A percentile compares a stretch with the other conserved stretches of the same genome.
Conservation (phyloP, 768 basidiomycete genomes). For the Panus rudis region DNA sequence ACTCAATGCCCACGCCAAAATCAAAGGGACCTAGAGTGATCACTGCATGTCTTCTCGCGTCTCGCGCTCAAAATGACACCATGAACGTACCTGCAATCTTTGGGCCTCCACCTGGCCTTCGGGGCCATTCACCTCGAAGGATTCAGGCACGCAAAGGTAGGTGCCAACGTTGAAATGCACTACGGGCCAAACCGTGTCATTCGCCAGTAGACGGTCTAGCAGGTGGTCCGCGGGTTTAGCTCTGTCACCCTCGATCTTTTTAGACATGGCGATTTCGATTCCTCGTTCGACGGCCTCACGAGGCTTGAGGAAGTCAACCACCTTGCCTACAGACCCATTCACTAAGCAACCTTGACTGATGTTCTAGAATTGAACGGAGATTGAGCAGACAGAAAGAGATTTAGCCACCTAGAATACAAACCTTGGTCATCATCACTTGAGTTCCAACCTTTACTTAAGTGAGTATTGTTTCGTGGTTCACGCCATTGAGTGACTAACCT, state of each 20-base stretch:
- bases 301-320: constrained; percentile 16
- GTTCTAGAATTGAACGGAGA: constrained; percentile 38
- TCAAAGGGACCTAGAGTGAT: constrained; percentile 42
- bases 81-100: constrained; percentile 43
- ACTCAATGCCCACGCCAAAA: constrained; percentile 82
- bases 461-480: background rate
- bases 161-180: constrained; percentile 18
- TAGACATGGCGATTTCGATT: background rate
- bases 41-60: background rate
- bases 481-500: constrained; percentile 28
- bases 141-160: constrained; percentile 43
- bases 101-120: constrained; percentile 51
- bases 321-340: constrained; percentile 58
- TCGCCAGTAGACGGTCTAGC: background rate
- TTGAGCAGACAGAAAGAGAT: background rate
- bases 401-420: constrained; percentile 15
- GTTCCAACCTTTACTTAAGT: constrained; percentile 49
- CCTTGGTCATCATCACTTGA: constrained; percentile 83
- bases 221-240: background rate
- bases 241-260: background rate
- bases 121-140: constrained; percentile 37
- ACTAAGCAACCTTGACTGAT: constrained; percentile 60
- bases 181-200: constrained; percentile 4
- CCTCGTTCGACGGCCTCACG: constrained; percentile 5
- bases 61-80: constrained; percentile 1